Conservation (phyloP, 345 rosid species). For the Physaria fendleri region DNA sequence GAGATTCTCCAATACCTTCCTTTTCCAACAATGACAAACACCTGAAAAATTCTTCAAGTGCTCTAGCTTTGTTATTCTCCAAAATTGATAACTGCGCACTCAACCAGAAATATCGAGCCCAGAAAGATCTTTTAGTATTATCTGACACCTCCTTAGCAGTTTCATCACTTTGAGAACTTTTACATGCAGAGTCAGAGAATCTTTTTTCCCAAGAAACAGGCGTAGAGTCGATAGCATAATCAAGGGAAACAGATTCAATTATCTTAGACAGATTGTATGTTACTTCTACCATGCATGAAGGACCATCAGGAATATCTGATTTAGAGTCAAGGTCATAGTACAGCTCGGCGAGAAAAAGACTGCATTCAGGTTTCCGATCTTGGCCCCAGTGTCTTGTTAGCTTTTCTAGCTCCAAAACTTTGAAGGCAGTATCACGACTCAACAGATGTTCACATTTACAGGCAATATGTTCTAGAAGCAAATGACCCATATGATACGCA, state of each 20-base stretch:
- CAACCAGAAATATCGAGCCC: conserved; percentile 90
- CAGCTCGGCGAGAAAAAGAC: conserved; percentile 89
- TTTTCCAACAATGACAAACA: conserved; percentile 57
- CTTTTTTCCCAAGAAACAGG: conserved; percentile 29
- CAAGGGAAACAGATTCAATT: conserved; percentile 78
- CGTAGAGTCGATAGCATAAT: conserved; percentile 38
- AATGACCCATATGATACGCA: conserved; percentile 83
- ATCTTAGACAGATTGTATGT: conserved; percentile 88
- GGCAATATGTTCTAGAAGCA: conserved; percentile 72
- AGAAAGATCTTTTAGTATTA: conserved; percentile 48
- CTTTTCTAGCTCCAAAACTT: conserved; percentile 77
- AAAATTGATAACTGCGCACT: conserved; percentile 72
- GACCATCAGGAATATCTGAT: conserved; percentile 39
- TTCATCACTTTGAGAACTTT: conserved; percentile 34
- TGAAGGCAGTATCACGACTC: conserved; percentile 46
- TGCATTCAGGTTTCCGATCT: conserved; percentile 78
- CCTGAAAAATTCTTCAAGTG: conserved; percentile 55
- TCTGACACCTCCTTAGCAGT: conserved; percentile 26
- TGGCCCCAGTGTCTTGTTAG: conserved; percentile 76
- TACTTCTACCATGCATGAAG: conserved; percentile 58
- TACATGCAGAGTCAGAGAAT: conserved; percentile 24
- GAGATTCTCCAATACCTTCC: conserved; percentile 36
- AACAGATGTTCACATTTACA: conserved; percentile 35
- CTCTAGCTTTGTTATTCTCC: conserved; percentile 77
- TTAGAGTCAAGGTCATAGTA: conserved; percentile 63